Evolutionary conservation across 306 rosid genomes (phyloP), one percentile per base, ranked within the genome.

Genomic region (Cicer pinnatifidum): DNA sequence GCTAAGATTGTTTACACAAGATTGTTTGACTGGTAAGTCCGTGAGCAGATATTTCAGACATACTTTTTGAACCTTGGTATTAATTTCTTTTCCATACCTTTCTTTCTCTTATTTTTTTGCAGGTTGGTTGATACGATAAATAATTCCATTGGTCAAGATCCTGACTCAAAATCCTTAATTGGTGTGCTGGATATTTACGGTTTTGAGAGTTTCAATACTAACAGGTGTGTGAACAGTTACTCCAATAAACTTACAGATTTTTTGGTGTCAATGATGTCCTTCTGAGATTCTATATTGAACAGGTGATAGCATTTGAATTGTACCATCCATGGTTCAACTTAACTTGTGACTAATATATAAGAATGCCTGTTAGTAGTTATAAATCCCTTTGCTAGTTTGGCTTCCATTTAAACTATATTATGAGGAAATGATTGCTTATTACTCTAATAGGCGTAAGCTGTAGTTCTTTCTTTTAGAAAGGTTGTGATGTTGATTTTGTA

Each of bases 111-210:
- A 46, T 80, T 74, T 59, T 83, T 68, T 28, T 83, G 77, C 85
- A 91, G 98, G 98, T 86, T 93, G 84, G 98, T 93, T 56, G 88
- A 88, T 57, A 88, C 85, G 15, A 91, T 93, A 65, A 93, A 91
- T 77, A 83, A 44, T 73, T 83, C 98, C 70, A 91, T 93, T 63
- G 98, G 98, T 23, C 98, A 93, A 85, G 97, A 91, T 67, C 90
- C 92, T 4, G 74, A 93, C 59, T 93, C 98, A 3, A 93, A 93
- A 72, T 83, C 67, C 79, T 69, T 93, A 73, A 93, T 93, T 83
- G 98, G 98, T 3, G 98, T 91, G 80, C 87, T 93, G 82, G 98
- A 93, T 85, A 93, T 93, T 67, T 93, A 93, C 71, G 96, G 98
- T 67, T 93, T 93, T 81, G 98, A 93, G 87, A 93, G 96, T 86